A percentile compares a stretch with the other conserved stretches of the same genome.
Evolutionary conservation across 768 basidiomycete species (phyloP).

Genomic region (Sporobolomyces pararoseus): DNA sequence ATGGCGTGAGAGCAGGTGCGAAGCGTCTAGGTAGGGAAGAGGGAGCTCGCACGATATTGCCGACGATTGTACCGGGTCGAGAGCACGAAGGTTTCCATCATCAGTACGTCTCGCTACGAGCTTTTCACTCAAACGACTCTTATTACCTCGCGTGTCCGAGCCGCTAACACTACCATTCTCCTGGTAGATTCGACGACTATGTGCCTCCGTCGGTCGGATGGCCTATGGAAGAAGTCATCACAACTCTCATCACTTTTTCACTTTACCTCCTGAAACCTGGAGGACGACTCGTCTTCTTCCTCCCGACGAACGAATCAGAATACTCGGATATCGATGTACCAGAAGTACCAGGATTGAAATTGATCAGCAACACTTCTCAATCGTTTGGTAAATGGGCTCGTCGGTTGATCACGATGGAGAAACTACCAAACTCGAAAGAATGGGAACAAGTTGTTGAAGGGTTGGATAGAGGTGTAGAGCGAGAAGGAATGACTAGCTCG

Average conservation of each 20-base stretch:
- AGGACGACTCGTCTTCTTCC: conserved; percentile 90
- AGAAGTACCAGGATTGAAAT: conserved; percentile 74
- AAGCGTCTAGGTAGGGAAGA: conserved; percentile 50
- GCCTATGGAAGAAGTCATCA: conserved; percentile 75
- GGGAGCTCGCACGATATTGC: conserved; percentile 63
- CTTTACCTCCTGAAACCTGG: conserved; percentile 77
- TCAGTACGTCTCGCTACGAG: conserved; percentile 48
- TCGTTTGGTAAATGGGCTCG: conserved; percentile 94
- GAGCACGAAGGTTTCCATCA: conserved; percentile 42
- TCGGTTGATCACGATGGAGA: conserved; percentile 84
- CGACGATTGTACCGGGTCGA: conserved; percentile 55
- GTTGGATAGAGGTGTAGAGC: conserved; percentile 58
- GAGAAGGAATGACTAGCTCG: conserved; percentile 36
- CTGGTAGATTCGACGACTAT: conserved; percentile 55
- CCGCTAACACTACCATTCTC: background rate
- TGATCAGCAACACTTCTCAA: conserved; percentile 83
- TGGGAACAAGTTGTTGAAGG: conserved; percentile 49
- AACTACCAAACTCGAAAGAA: conserved; percentile 51
- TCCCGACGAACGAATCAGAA: conserved; percentile 72
- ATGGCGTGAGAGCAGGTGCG: conserved; percentile 71
- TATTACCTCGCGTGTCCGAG: background rate
- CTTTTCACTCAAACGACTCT: no score
- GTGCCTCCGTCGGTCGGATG: conserved; percentile 88
- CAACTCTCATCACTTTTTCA: conserved; percentile 74
- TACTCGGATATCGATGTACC: conserved; percentile 83